Conservation (phyloP, 2,329 filamentous ascomycete species). For the Allantophomopsis lycopodina region DNA sequence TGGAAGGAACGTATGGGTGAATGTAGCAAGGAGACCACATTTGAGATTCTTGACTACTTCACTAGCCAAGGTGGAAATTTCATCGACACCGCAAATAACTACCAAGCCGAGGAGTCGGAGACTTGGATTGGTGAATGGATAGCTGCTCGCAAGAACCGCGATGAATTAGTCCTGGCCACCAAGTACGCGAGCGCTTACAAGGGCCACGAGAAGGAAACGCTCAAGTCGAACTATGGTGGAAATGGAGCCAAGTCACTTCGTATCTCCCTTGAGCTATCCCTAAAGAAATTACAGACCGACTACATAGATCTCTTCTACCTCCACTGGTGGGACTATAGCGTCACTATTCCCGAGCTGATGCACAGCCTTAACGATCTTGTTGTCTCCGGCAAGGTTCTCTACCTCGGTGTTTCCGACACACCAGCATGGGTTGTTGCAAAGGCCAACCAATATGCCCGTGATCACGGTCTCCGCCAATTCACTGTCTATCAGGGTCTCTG, state of each 20-base stretch:
- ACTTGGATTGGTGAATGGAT: constrained; percentile 45
- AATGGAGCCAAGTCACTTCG: constrained; percentile 23
- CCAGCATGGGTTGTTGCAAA: constrained; percentile 56
- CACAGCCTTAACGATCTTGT: constrained; percentile 43
- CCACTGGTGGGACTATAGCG: constrained; percentile 31
- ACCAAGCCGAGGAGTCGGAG: constrained; percentile 43
- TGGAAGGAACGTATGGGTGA: constrained; percentile 33
- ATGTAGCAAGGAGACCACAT: constrained; percentile 37
- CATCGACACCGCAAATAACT: constrained; percentile 47
- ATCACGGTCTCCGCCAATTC: constrained; percentile 25
- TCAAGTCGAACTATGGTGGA: constrained; percentile 27
- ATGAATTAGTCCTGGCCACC: constrained; percentile 38
- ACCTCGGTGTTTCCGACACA: constrained; percentile 51
- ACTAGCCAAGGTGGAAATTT: constrained; percentile 46
- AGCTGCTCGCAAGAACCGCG: constrained; percentile 29
- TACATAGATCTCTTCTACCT: constrained; percentile 30
- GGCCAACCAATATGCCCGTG: constrained; percentile 40
- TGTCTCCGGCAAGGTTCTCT: constrained; percentile 43
- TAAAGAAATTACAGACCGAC: constrained; percentile 25
- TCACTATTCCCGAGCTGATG: constrained; percentile 32
- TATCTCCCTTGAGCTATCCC: constrained; percentile 21
- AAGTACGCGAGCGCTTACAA: constrained; percentile 31
- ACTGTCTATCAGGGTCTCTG: constrained; percentile 51
- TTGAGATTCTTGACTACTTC: constrained; percentile 42
- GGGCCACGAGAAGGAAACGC: constrained; percentile 13